Evolutionary conservation across 441 rosid genomes (phyloP).

Genomic region (Cnidoscolus chayamansa): DNA sequence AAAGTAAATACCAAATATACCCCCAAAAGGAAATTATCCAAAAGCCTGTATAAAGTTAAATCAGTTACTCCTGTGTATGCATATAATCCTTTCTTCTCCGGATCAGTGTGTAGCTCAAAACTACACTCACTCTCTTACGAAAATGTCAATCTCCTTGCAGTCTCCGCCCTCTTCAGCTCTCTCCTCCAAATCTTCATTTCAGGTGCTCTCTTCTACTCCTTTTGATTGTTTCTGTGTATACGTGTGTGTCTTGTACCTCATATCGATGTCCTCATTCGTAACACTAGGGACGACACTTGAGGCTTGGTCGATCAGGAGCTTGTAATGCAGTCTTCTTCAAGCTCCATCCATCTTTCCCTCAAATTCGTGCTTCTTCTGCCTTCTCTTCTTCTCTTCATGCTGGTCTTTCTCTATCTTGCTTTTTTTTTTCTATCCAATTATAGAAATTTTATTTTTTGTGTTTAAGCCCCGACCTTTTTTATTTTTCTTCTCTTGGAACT

Average conservation of each 20-base stretch:
- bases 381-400: slow-evolving; percentile 59
- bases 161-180: slow-evolving; percentile 64
- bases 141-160: slow-evolving; percentile 73
- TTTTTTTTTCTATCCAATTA: background rate
- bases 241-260: background rate
- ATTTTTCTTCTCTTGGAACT: background rate
- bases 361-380: slow-evolving; percentile 49
- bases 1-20: background rate
- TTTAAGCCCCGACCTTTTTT: background rate
- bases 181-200: slow-evolving; percentile 44
- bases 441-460: background rate
- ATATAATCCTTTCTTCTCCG: background rate
- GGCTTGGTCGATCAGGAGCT: slow-evolving; percentile 35
- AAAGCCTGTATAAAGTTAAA: background rate
- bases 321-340: slow-evolving; percentile 39
- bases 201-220: slow-evolving; percentile 28
- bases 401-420: slow-evolving; percentile 32
- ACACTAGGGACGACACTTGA: slow-evolving; percentile 34
- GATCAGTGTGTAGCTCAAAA: background rate
- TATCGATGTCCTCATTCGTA: background rate
- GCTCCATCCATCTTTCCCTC: slow-evolving; percentile 42
- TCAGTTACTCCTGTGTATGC: background rate
- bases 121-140: background rate
- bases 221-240: background rate
- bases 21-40: background rate